Evolutionary conservation across 2,329 filamentous ascomycete species (phyloP).

Genomic region (Hypomyces perniciosus): DNA sequence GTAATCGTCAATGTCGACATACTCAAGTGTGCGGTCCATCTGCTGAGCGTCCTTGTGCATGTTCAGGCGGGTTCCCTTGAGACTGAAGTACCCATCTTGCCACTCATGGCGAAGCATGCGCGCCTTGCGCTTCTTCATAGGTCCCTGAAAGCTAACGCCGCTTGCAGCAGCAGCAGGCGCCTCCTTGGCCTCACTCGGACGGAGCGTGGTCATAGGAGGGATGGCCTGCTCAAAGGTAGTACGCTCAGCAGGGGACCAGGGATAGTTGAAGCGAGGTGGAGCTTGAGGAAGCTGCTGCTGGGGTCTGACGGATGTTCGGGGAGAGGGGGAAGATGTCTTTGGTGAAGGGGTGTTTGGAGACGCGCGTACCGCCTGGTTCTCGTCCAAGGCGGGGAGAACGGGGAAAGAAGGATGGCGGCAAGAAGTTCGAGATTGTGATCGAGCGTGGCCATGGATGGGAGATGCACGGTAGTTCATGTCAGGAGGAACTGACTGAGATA

Average conservation of each 20-base stretch:
- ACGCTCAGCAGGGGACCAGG: conserved; percentile 48
- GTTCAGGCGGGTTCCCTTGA: conserved; percentile 67
- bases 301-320: conserved; percentile 28
- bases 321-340: conserved; percentile 31
- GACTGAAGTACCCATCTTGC: conserved; percentile 85
- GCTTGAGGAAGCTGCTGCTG: conserved; percentile 40
- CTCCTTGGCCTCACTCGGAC: conserved; percentile 20
- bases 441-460: conserved; percentile 29
- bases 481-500: conserved; percentile 86
- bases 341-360: conserved; percentile 27
- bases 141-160: conserved; percentile 68
- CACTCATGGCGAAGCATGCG: conserved; percentile 87
- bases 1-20: conserved; percentile 84
- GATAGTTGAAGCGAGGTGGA: conserved; percentile 49
- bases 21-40: conserved; percentile 59
- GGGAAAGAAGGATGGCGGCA: conserved; percentile 61
- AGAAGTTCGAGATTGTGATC: conserved; percentile 51
- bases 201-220: conserved; percentile 28
- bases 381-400: conserved; percentile 62
- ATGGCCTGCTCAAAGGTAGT: conserved; percentile 40
- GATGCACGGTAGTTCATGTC: conserved; percentile 73
- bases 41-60: conserved; percentile 62
- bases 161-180: conserved; percentile 32
- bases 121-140: conserved; percentile 91
- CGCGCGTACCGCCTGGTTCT: conserved; percentile 47